Evolutionary conservation across 257 asterid species (phyloP).

Genomic region (Jacaranda copaia): DNA sequence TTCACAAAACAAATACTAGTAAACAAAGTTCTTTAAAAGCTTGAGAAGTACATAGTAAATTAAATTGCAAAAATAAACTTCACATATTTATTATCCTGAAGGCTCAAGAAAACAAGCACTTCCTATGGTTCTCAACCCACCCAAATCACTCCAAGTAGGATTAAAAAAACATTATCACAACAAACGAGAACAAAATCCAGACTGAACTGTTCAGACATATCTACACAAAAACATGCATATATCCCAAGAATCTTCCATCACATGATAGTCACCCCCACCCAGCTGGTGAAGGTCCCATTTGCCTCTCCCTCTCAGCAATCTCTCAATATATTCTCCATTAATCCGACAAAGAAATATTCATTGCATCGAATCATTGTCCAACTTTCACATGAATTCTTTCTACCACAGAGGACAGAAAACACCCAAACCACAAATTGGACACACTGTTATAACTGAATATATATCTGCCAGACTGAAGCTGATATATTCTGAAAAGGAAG

Average conservation of each 20-base stretch:
- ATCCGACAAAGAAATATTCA: background rate
- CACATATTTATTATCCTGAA: too few relatives aligned
- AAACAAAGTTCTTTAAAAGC: too few relatives aligned
- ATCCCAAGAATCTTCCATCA: conserved; percentile 22
- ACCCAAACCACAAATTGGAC: conserved; percentile 16
- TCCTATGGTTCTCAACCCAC: too few relatives aligned
- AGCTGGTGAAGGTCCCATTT: conserved; percentile 11
- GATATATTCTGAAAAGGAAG: conserved; percentile 28
- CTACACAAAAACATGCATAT: background rate
- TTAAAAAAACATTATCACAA: too few relatives aligned
- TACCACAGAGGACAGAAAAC: background rate
- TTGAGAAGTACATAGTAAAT: too few relatives aligned
- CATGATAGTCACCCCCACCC: conserved; percentile 8
- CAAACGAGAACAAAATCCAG: too few relatives aligned
- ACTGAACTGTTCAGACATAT: too few relatives aligned
- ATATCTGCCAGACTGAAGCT: conserved; percentile 15
- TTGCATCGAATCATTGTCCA: background rate
- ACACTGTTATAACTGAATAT: background rate
- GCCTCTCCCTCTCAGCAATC: background rate
- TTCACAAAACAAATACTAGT: too few relatives aligned
- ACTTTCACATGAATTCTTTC: conserved; percentile 10
- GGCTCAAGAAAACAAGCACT: too few relatives aligned
- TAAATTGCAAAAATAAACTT: too few relatives aligned
- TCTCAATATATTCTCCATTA: conserved; percentile 6
- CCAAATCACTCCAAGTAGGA: too few relatives aligned